These are phyloP conservation scores for Lactarius deliciosus DNA, from an alignment of 768 basidiomycete species.

Conservation along the genomic window DNA sequence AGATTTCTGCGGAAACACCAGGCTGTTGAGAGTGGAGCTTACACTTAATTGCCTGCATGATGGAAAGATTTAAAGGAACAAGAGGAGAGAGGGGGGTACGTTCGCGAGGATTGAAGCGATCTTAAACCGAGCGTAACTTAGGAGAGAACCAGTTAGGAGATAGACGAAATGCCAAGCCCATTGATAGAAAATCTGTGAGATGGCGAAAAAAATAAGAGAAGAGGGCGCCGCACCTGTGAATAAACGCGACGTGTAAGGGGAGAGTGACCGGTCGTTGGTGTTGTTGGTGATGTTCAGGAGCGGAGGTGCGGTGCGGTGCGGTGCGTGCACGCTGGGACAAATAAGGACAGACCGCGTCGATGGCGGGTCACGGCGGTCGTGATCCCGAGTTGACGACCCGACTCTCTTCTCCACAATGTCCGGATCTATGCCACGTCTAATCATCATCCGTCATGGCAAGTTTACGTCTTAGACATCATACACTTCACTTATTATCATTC, in stretches of 20 bases:
- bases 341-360: conserved; percentile 20
- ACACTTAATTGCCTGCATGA: conserved; percentile 94
- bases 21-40: conserved; percentile 34
- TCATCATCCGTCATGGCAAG: conserved; percentile 53
- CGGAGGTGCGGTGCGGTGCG: conserved; percentile 17
- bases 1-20: conserved; percentile 19
- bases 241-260: background rate
- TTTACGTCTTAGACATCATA: background rate
- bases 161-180: background rate
- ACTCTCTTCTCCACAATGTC: conserved; percentile 10
- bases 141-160: conserved; percentile 6
- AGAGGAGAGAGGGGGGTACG: background rate
- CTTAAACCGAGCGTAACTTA: conserved; percentile 8
- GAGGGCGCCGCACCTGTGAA: background rate
- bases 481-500: background rate
- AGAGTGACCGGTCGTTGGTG: background rate
- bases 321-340: conserved; percentile 26
- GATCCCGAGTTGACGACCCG: background rate
- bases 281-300: conserved; percentile 12
- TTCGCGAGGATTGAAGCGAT: conserved; percentile 17
- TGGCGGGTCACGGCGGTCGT: background rate
- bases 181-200: conserved; percentile 9
- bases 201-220: background rate
- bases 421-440: conserved; percentile 48
- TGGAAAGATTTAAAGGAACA: conserved; percentile 9